Evolutionary conservation across 2,329 filamentous ascomycete species (phyloP).

Genomic region (Chlorencoelia australis): DNA sequence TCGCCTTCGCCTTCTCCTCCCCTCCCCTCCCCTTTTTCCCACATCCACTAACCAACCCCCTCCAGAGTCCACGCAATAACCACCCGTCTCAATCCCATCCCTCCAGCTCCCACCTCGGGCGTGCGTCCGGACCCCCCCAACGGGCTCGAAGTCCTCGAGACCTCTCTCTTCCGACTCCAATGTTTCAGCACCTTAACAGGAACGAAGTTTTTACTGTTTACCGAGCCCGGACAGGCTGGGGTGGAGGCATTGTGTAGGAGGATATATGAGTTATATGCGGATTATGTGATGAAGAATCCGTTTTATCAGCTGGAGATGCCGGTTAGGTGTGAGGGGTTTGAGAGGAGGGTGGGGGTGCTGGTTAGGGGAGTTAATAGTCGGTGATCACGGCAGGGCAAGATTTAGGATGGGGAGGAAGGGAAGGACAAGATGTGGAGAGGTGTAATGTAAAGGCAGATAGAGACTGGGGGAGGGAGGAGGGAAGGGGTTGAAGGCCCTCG

Average conservation of each 20-base stretch:
- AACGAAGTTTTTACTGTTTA: conserved; percentile 92
- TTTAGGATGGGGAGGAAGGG: background rate
- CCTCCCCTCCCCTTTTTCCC: background rate
- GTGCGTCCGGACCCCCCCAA: conserved; percentile 53
- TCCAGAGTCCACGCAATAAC: conserved; percentile 55
- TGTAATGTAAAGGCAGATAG: background rate
- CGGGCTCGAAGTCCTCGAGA: conserved; percentile 87
- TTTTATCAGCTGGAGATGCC: conserved; percentile 99
- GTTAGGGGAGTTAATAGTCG: conserved; percentile 60
- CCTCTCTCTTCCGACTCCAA: conserved; percentile 86
- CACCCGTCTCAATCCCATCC: conserved; percentile 3
- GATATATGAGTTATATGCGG: conserved; percentile 90
- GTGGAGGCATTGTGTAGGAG: conserved; percentile 73
- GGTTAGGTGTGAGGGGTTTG: conserved; percentile 88
- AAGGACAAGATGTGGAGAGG: background rate
- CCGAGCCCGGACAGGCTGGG: conserved; percentile 63
- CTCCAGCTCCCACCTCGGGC: conserved; percentile 17
- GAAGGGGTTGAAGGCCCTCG: background rate
- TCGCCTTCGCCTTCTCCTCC: conserved; percentile 20
- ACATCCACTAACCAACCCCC: conserved; percentile 7
- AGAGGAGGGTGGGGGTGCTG: conserved; percentile 73
- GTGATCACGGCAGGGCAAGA: conserved; percentile 5
- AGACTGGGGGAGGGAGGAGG: background rate
- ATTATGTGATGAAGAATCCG: conserved; percentile 99
- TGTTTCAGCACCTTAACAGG: conserved; percentile 94